Evolutionary conservation across 768 basidiomycete species (phyloP).

Genomic region (Tulasnella sp.): DNA sequence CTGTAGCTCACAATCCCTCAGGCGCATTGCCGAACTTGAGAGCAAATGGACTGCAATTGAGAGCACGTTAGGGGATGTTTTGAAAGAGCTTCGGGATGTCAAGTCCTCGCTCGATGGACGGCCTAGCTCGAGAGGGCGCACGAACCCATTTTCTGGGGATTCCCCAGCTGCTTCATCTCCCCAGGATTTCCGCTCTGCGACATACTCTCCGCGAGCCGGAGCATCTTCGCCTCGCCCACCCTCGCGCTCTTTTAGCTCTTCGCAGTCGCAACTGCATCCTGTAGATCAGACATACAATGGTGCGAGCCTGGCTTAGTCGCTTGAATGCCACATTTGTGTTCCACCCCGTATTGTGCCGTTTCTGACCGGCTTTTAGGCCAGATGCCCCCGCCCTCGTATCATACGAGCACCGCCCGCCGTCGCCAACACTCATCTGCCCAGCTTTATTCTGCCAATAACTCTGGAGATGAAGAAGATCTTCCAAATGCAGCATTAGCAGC

Average conservation of each 20-base stretch:
- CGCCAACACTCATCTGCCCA: conserved; percentile 6
- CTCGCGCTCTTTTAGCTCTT: background rate
- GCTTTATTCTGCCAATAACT: conserved; percentile 21
- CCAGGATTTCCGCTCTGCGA: conserved; percentile 1
- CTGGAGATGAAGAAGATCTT: conserved; percentile 25
- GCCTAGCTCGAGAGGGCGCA: background rate
- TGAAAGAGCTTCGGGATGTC: conserved; percentile 21
- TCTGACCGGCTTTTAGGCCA: conserved; percentile 1
- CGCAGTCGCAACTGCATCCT: conserved; percentile 9
- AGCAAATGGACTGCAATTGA: conserved; percentile 19
- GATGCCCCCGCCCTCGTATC: conserved; percentile 5
- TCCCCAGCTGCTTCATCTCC: conserved; percentile 10
- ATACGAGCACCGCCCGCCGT: background rate
- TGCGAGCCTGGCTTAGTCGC: background rate
- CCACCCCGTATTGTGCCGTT: background rate
- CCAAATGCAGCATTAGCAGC: conserved; percentile 23
- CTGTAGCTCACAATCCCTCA: background rate
- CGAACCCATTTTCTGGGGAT: conserved; percentile 7
- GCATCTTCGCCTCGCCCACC: conserved; percentile 3
- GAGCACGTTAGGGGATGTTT: conserved; percentile 20
- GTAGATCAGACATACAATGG: conserved; percentile 6
- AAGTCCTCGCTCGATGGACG: background rate
- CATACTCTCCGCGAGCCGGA: conserved; percentile 1
- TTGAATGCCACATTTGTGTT: background rate
- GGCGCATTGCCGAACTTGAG: conserved; percentile 22